Conservation (phyloP, 805 yeast species). For the Ascoidea rubescens region DNA sequence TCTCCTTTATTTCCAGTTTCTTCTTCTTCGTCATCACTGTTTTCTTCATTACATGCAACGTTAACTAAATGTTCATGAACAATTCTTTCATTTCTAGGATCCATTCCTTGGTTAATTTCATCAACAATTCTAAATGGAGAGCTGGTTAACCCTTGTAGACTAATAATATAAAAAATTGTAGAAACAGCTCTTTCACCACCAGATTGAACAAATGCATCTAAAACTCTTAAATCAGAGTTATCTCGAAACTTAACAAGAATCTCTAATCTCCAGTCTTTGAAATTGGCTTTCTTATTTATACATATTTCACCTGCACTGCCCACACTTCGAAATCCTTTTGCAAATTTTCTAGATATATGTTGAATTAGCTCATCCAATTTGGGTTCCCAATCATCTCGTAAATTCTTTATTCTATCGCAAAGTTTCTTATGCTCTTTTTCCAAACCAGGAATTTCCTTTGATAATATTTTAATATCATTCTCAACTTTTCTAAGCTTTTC, state of each 20-base stretch:
- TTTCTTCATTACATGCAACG: constrained; percentile 45
- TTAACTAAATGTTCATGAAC: constrained; percentile 80
- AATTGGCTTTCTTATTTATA: constrained; percentile 38
- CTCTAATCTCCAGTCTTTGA: constrained; percentile 68
- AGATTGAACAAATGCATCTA: constrained; percentile 83
- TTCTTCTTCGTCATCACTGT: constrained; percentile 3
- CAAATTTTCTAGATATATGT: constrained; percentile 49
- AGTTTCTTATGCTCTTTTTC: constrained; percentile 14
- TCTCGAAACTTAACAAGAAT: constrained; percentile 81
- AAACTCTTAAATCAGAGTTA: constrained; percentile 47
- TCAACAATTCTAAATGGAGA: constrained; percentile 94
- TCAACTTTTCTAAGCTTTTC: constrained; percentile 19
- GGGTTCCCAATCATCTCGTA: constrained; percentile 45
- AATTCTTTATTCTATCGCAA: constrained; percentile 23
- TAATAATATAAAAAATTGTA: constrained; percentile 79
- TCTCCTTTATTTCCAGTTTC: constrained; percentile 7
- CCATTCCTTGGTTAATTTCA: constrained; percentile 99
- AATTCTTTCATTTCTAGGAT: constrained; percentile 75
- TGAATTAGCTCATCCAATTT: constrained; percentile 37
- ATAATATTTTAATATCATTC: constrained; percentile 13
- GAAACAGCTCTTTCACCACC: constrained; percentile 98
- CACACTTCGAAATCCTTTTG: constrained; percentile 50
- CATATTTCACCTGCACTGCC: constrained; percentile 81
- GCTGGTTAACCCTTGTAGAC: constrained; percentile 74
- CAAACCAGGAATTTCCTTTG: constrained; percentile 13